phyloP scores from a whole-genome alignment of 1,284 basidiomycete genomes.

The Naganishia sp. region DNA sequence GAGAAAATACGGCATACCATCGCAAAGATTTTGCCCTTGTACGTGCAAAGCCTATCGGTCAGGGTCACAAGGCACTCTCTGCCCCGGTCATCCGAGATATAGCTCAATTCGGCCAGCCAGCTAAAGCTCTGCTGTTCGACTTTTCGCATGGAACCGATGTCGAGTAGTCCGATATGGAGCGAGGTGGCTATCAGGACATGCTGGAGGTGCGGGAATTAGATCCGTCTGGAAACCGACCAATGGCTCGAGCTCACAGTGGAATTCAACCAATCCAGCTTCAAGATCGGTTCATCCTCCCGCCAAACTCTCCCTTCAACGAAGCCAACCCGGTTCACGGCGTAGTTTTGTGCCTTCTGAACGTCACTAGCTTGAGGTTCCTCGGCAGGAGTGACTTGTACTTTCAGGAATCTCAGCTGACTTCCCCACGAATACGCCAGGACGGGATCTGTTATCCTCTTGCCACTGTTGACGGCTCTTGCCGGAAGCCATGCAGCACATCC shows the following conservation, averaged over 20 bases:
- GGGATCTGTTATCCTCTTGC: conserved; percentile 56
- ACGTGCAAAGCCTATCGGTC: conserved; percentile 55
- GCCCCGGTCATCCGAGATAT: conserved; percentile 12
- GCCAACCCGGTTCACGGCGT: conserved; percentile 40
- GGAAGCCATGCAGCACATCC: conserved; percentile 78
- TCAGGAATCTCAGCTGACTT: conserved; percentile 64
- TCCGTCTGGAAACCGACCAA: too few relatives aligned
- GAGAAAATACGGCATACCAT: conserved; percentile 62
- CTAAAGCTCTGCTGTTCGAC: conserved; percentile 28
- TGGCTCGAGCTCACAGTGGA: conserved; percentile 44
- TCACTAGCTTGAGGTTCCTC: conserved; percentile 10
- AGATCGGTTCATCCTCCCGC: conserved; percentile 49
- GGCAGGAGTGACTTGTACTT: conserved; percentile 54
- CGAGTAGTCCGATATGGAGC: conserved; percentile 19
- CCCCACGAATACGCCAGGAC: conserved; percentile 83
- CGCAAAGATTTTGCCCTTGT: conserved; percentile 88
- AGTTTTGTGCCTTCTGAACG: conserved; percentile 2
- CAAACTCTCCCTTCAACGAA: conserved; percentile 50
- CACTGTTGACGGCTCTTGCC: background rate
- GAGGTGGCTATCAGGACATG: conserved; percentile 30
- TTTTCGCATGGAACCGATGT: conserved; percentile 15
- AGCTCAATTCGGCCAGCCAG: conserved; percentile 21
- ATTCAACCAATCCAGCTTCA: conserved; percentile 57
- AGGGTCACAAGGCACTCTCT: background rate
- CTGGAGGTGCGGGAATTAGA: conserved; percentile 31